phyloP scores from a whole-genome alignment of 139 green algal species.

The Haematococcus lacustris region DNA sequence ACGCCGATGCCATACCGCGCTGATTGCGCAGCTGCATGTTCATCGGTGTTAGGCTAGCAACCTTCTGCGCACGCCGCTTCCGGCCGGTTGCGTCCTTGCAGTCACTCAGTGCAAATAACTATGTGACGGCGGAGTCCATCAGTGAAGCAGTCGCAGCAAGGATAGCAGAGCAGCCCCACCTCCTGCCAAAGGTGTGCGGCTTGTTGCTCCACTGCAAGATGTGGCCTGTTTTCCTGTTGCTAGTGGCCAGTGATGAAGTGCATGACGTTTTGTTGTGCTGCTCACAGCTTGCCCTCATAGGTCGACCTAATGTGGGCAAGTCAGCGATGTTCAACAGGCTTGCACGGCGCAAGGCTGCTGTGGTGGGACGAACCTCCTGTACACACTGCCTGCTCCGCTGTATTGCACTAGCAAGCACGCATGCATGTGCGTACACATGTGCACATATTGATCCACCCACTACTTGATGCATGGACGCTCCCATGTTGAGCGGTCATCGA shows the following conservation, averaged over 20 bases:
- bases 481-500: not conserved
- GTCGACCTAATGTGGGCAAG: constrained; percentile 88
- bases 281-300: constrained; percentile 65
- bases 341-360: constrained; percentile 40
- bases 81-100: no score
- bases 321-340: constrained; percentile 86
- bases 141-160: no score
- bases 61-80: no score
- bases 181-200: no score
- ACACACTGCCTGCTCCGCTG: not conserved
- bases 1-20: no score
- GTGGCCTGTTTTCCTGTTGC: not conserved
- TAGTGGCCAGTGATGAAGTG: not conserved
- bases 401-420: not conserved
- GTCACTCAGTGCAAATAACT: no score
- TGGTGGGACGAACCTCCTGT: constrained; percentile 65
- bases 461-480: not conserved
- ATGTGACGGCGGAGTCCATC: no score
- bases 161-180: no score
- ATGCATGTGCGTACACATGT: not conserved
- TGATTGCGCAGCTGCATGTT: no score
- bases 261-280: not conserved
- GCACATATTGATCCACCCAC: not conserved
- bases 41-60: no score
- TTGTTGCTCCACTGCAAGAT: not conserved